Evolutionary conservation across 805 yeast species (phyloP).

Genomic region (Wickerhamiella hasegawae): DNA sequence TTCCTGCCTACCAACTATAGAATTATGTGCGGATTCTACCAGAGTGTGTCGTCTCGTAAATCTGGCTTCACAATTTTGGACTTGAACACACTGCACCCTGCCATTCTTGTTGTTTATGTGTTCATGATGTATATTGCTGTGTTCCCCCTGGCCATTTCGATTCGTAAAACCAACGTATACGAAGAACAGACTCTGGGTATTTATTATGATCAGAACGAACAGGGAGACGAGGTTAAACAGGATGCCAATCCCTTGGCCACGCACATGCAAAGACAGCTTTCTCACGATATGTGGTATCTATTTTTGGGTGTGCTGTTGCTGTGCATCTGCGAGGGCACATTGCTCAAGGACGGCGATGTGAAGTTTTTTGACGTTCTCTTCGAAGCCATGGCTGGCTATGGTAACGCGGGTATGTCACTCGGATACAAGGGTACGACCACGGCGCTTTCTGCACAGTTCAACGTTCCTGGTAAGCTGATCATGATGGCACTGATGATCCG

Average conservation of each 20-base stretch:
- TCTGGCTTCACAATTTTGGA: conserved; percentile 76
- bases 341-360: conserved; percentile 23
- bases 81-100: conserved; percentile 60
- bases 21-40: conserved; percentile 71
- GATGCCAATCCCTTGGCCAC: conserved; percentile 13
- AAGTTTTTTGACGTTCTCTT: conserved; percentile 48
- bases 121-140: conserved; percentile 98
- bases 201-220: conserved; percentile 28
- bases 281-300: conserved; percentile 89
- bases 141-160: conserved; percentile 87
- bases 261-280: conserved; percentile 80
- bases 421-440: conserved; percentile 59
- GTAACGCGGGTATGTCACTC: conserved; percentile 84
- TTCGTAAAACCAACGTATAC: conserved; percentile 92
- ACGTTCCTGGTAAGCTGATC: conserved; percentile 60
- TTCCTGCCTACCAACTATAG: conserved; percentile 49
- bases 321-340: conserved; percentile 69
- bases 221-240: conserved; percentile 15
- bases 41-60: conserved; percentile 84
- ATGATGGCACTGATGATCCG: conserved; percentile 82
- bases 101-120: conserved; percentile 84
- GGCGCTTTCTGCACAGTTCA: conserved; percentile 62
- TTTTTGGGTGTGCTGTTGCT: conserved; percentile 73
- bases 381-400: conserved; percentile 88
- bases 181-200: conserved; percentile 95